Percentiles rank a stretch among this genome's conserved stretches.
phyloP scores from a whole-genome alignment of 805 yeast species.

The Metschnikowia picachoensis region DNA sequence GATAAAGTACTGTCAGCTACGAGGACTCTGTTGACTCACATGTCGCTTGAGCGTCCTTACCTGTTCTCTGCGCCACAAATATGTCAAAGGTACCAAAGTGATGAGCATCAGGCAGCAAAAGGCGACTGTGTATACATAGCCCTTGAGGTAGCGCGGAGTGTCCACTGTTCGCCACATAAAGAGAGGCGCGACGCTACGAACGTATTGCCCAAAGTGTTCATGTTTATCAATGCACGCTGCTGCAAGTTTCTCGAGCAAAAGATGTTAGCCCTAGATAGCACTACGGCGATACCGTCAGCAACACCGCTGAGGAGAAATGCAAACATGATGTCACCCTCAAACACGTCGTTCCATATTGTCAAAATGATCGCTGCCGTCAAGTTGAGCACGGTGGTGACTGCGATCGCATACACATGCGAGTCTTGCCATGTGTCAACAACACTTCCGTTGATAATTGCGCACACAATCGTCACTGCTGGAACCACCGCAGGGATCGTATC shows the following conservation, averaged over 20 bases:
- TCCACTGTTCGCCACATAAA: slow-evolving; percentile 18
- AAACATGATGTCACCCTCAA: slow-evolving; percentile 9
- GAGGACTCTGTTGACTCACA: too few species aligned
- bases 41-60: background rate
- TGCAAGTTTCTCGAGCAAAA: slow-evolving; percentile 16
- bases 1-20: too few species aligned
- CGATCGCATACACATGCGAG: slow-evolving; percentile 24
- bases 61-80: slow-evolving; percentile 12
- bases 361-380: slow-evolving; percentile 11
- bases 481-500: slow-evolving; percentile 21
- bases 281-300: slow-evolving; percentile 15
- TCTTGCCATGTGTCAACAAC: slow-evolving; percentile 24
- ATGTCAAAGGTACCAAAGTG: slow-evolving; percentile 22
- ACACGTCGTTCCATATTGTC: slow-evolving; percentile 10
- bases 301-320: slow-evolving; percentile 16
- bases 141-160: slow-evolving; percentile 14
- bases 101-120: slow-evolving; percentile 21
- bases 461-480: slow-evolving; percentile 22
- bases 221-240: slow-evolving; percentile 15
- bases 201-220: slow-evolving; percentile 18
- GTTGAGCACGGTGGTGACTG: slow-evolving; percentile 10
- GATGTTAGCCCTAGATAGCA: slow-evolving; percentile 17
- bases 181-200: slow-evolving; percentile 16
- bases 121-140: slow-evolving; percentile 19
- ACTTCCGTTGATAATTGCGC: slow-evolving; percentile 25